Evolutionary conservation across 768 basidiomycete genomes (phyloP).

Genomic region (Lactarius trivialis): DNA sequence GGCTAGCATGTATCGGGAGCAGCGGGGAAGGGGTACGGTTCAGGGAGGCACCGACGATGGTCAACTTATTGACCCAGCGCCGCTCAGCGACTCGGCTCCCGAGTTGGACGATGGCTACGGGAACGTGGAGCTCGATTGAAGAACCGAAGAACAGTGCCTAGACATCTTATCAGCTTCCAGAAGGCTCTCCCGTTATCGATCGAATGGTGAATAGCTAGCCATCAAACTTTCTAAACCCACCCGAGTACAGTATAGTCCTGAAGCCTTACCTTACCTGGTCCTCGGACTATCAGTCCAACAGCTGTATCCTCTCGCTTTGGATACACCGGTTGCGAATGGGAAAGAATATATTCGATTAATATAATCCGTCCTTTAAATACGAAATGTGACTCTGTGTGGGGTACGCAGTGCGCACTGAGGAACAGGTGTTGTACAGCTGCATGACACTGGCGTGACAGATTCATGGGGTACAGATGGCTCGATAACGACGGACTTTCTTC

Average conservation of each 20-base stretch:
- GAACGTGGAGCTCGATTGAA: conserved; percentile 9
- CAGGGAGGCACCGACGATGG: conserved; percentile 45
- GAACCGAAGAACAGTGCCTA: background rate
- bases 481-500: background rate
- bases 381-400: background rate
- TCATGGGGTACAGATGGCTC: background rate
- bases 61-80: conserved; percentile 52
- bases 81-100: conserved; percentile 30
- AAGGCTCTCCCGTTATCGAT: conserved; percentile 9
- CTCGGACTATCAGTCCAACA: background rate
- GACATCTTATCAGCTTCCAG: background rate
- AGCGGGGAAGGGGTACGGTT: conserved; percentile 41
- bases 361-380: background rate
- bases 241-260: conserved; percentile 1
- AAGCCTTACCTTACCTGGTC: background rate
- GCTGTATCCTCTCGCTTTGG: background rate
- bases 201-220: background rate
- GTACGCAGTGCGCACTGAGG: background rate
- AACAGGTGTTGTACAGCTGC: background rate
- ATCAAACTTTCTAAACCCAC: conserved; percentile 5
- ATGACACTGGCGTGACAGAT: background rate
- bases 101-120: conserved; percentile 32
- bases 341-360: background rate
- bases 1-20: conserved; percentile 58
- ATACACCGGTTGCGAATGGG: background rate